phyloP scores from a whole-genome alignment of 495 filamentous ascomycete species.

The Penicillium malachiteum region DNA sequence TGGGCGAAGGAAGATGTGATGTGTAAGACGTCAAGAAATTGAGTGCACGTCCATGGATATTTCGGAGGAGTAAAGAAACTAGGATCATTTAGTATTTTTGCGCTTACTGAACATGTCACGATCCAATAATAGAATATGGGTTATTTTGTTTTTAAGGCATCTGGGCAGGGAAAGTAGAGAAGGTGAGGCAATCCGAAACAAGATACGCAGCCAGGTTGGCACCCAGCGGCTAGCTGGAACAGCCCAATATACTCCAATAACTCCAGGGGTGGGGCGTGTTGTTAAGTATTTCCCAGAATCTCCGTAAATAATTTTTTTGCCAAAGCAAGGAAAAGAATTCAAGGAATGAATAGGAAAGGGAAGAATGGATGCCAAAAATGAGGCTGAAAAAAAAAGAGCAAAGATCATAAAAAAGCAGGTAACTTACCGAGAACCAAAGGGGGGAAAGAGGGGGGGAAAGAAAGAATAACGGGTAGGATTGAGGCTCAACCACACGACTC shows the following conservation, averaged over 20 bases:
- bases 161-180: background rate
- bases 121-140: background rate
- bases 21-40: slow-evolving; percentile 1
- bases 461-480: background rate
- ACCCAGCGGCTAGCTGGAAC: background rate
- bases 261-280: background rate
- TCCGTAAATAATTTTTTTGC: no score
- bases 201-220: background rate
- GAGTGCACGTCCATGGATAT: background rate
- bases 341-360: background rate
- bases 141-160: background rate
- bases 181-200: background rate
- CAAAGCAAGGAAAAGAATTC: background rate
- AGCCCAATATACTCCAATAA: no score
- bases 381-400: background rate
- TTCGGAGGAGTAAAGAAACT: background rate
- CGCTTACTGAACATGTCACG: background rate
- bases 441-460: background rate
- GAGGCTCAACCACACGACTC: slow-evolving; percentile 5
- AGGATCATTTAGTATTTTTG: background rate
- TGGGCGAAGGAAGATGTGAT: slow-evolving; percentile 1
- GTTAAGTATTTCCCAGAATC: background rate
- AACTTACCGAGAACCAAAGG: slow-evolving; percentile 2
- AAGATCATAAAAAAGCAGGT: slow-evolving; percentile 1
- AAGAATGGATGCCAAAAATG: slow-evolving; percentile 2